phyloP scores from a whole-genome alignment of 169 alveolate species.

The Plasmodium ovale region DNA sequence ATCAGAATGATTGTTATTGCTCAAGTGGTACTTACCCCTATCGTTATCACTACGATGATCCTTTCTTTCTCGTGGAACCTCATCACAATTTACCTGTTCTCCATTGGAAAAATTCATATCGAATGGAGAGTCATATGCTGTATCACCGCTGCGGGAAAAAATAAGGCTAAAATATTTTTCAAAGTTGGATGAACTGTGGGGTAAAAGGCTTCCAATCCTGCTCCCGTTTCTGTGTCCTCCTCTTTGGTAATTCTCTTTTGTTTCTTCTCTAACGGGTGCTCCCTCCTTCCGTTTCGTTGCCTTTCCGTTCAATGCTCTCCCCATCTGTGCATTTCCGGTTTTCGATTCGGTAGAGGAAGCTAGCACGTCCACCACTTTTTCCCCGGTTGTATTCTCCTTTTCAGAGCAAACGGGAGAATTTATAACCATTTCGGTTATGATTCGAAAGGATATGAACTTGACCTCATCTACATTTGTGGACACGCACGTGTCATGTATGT shows the following conservation, averaged over 20 bases:
- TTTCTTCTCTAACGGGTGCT: neutral
- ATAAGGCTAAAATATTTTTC: conserved; percentile 59
- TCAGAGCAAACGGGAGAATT: conserved; percentile 7
- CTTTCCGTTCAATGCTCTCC: neutral
- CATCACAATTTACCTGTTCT: neutral
- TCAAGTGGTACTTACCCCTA: neutral
- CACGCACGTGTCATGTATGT: conserved; percentile 55
- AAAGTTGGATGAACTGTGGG: conserved; percentile 45
- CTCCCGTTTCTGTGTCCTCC: neutral
- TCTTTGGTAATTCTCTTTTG: neutral
- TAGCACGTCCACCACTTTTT: too few relatives aligned
- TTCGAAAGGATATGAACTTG: conserved; percentile 37
- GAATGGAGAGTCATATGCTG: conserved; percentile 35
- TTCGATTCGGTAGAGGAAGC: too few relatives aligned
- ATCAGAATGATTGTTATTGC: too few relatives aligned
- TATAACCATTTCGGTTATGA: conserved; percentile 34
- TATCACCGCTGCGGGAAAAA: conserved; percentile 7
- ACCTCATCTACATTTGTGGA: conserved; percentile 47
- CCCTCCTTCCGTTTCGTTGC: neutral
- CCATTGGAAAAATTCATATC: conserved; percentile 12
- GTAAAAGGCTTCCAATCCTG: neutral
- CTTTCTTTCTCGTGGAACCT: neutral
- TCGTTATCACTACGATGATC: neutral
- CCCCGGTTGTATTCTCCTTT: neutral
- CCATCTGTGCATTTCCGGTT: neutral